Conservation (phyloP, 2,329 filamentous ascomycete species). For the Scleromitrula shiraiana region DNA sequence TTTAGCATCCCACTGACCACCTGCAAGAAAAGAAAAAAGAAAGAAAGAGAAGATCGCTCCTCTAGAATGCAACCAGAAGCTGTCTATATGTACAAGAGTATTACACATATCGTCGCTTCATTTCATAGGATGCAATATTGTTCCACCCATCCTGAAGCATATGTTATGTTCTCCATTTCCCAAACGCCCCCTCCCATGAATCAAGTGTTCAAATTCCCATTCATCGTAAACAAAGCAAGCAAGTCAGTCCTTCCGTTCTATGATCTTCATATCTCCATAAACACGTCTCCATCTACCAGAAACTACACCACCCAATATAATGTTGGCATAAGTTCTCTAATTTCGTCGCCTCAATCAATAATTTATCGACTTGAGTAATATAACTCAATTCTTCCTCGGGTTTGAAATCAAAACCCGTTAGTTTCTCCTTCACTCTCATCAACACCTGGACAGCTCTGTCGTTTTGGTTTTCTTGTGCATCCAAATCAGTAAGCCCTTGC, state of each 20-base stretch:
- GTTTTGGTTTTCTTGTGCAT: constrained; percentile 75
- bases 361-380: constrained; percentile 82
- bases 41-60: no score
- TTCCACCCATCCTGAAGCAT: neutral
- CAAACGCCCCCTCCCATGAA: no score
- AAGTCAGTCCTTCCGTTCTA: neutral
- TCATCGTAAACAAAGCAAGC: neutral
- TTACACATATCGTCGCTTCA: neutral
- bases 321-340: constrained; percentile 97
- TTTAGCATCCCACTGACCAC: no score
- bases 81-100: constrained; percentile 4
- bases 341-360: constrained; percentile 92
- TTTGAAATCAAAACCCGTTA: constrained; percentile 91
- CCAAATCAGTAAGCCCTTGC: constrained; percentile 31
- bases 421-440: constrained; percentile 85
- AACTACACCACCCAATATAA: constrained; percentile 98
- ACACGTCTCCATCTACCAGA: constrained; percentile 57
- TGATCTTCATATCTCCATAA: neutral
- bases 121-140: neutral
- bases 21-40: no score
- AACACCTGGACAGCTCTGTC: constrained; percentile 87
- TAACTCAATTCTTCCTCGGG: constrained; percentile 75
- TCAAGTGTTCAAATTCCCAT: neutral
- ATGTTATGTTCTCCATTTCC: neutral
- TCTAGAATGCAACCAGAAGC: no score